A percentile compares a stretch with the other conserved stretches of the same genome.
phyloP scores from a whole-genome alignment of 257 asterid species.

The Phtheirospermum japonicum region DNA sequence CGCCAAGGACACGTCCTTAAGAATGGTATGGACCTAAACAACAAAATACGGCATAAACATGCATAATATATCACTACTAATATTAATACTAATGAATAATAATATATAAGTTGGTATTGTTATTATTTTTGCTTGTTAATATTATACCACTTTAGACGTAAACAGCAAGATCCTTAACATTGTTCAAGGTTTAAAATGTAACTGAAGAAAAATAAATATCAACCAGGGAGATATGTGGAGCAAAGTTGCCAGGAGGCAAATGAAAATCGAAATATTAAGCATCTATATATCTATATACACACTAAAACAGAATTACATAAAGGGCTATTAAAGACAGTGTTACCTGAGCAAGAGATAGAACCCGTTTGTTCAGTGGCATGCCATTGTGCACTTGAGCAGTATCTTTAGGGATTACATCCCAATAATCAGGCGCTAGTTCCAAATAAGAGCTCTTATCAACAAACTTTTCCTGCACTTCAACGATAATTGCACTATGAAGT shows the following conservation, averaged over 20 bases:
- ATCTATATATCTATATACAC: too few species aligned
- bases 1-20: slow-evolving; percentile 61
- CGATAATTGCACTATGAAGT: too few species aligned
- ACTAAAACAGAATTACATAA: too few species aligned
- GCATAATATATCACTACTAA: not conserved
- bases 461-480: too few species aligned
- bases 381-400: slow-evolving; percentile 36
- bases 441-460: slow-evolving; percentile 25
- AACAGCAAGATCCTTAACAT: slow-evolving; percentile 12
- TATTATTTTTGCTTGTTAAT: not conserved
- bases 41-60: slow-evolving; percentile 23
- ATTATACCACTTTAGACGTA: slow-evolving; percentile 2
- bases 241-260: too few species aligned
- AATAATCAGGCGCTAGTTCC: slow-evolving; percentile 67
- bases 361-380: slow-evolving; percentile 42
- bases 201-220: too few species aligned
- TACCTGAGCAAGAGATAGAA: slow-evolving; percentile 82
- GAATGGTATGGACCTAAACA: slow-evolving; percentile 62
- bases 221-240: too few species aligned
- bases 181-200: too few species aligned
- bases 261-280: too few species aligned
- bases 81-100: not conserved
- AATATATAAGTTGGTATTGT: not conserved
- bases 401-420: slow-evolving; percentile 78
- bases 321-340: slow-evolving; percentile 8